Percentiles rank a stretch among this genome's conserved stretches.
Conservation (phyloP, 2,329 filamentous ascomycete genomes). For the Neonectria ditissima region DNA sequence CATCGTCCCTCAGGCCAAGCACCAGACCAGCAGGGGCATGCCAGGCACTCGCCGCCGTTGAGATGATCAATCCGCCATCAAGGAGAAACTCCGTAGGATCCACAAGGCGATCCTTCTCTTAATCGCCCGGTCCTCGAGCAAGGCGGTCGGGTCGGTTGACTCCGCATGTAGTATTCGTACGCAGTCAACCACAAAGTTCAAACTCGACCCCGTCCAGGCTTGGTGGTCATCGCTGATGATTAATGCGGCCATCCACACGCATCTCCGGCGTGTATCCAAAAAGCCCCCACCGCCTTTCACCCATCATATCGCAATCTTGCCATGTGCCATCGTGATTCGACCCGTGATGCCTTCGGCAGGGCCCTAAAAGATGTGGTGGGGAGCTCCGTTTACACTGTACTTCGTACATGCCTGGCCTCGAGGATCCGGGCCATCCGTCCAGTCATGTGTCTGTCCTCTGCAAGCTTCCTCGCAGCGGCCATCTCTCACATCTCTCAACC, state of each 20-base stretch:
- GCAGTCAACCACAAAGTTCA: too few relatives aligned
- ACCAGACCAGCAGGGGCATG: constrained; percentile 11
- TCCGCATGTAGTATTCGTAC: too few relatives aligned
- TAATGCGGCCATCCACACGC: constrained; percentile 32
- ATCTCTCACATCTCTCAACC: not conserved
- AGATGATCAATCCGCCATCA: constrained; percentile 33
- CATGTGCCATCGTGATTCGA: constrained; percentile 36
- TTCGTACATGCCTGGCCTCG: not conserved
- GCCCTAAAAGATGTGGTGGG: constrained; percentile 22
- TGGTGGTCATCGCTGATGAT: not conserved
- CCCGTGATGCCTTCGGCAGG: constrained; percentile 37
- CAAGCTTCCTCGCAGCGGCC: constrained; percentile 9
- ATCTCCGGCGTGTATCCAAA: constrained; percentile 18
- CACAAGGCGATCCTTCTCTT: constrained; percentile 39
- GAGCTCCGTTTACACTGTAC: not conserved
- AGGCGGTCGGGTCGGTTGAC: too few relatives aligned
- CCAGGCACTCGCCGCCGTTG: constrained; percentile 2
- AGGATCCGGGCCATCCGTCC: constrained; percentile 22
- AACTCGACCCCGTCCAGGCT: not conserved
- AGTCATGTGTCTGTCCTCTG: constrained; percentile 11
- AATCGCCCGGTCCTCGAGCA: constrained; percentile 13
- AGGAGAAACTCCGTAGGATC: constrained; percentile 37
- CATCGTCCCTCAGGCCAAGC: constrained; percentile 1
- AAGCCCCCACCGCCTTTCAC: constrained; percentile 13
- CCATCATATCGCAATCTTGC: constrained; percentile 28